Conservation (phyloP, 441 rosid genomes). For the Daphne laureola region DNA sequence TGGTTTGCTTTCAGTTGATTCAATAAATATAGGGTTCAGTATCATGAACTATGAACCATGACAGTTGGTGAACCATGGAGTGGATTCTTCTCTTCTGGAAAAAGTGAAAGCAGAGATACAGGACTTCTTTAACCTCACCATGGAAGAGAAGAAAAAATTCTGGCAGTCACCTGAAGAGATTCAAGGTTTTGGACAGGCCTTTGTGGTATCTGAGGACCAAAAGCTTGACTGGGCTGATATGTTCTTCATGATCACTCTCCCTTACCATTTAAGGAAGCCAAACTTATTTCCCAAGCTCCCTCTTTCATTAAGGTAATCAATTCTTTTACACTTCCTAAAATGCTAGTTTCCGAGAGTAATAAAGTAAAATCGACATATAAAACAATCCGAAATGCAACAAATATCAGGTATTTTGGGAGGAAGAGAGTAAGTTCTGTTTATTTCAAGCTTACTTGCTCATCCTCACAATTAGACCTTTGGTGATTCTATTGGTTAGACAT, state of each 20-base stretch:
- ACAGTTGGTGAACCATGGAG: constrained; percentile 25
- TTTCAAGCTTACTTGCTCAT: not conserved
- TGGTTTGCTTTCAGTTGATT: too few relatives aligned
- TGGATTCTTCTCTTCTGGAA: constrained; percentile 12
- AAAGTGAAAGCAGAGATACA: constrained; percentile 11
- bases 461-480: too few relatives aligned
- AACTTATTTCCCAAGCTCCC: not conserved
- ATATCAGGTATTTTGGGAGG: too few relatives aligned
- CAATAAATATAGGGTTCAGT: too few relatives aligned
- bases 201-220: constrained; percentile 18
- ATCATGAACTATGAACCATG: not conserved
- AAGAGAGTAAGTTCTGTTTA: not conserved
- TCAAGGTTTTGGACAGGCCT: constrained; percentile 19
- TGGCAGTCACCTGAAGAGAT: constrained; percentile 10
- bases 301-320: not conserved
- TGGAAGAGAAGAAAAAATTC: constrained; percentile 24
- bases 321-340: not conserved
- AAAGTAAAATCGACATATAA: too few relatives aligned
- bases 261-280: constrained; percentile 9
- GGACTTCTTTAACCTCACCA: constrained; percentile 20
- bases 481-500: constrained; percentile 1
- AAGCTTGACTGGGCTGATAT: constrained; percentile 21
- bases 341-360: too few relatives aligned
- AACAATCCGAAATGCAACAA: too few relatives aligned
- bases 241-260: constrained; percentile 9